Base-by-base conservation (phyloP, 768 basidiomycete species). In the Multifurca ochricompacta region DNA sequence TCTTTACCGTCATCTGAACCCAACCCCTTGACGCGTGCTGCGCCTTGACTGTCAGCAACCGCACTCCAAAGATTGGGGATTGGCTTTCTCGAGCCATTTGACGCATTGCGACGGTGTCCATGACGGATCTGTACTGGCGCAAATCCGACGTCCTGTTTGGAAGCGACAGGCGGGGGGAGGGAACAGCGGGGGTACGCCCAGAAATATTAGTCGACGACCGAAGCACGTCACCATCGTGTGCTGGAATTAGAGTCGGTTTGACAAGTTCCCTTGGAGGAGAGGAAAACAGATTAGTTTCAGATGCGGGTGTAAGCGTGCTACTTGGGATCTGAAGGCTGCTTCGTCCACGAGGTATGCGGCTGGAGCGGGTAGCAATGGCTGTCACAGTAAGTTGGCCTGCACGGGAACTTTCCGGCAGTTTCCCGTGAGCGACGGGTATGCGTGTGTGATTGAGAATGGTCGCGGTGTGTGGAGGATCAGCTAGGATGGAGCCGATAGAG, bases 401-500 rank as follows among this genome's bases (percentile, higher is more conserved):
- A 39, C 36, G 49, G 10, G 43, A 40, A 44, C 32, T 28, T 9
- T 51, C 49, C 6, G 35, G 8, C 9, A 48, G 46, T 9, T 36
- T 41, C 21, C 35, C 46, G 5, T 51, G 13, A 35, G 37, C 32
- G 14, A 59, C 11, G 13, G 51, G 56, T 35, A 61, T 36, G 28
- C 41, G 60, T n/a, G 58, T 61, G 23, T 54, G 57, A 28, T 61
- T 52, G 46, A 59, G 45, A 13, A 59, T 59, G 16, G 46, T 56
- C 21, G 60, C 54, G 13, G 36, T 44, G 31, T 48, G 43, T 4
- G 60, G 58, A 11, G 60, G 60, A 43, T 59, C 60, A 13, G 50
- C 49, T 14, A 56, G 31, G 37, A 59, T 48, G 6, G 58, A 56
- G 27, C 60, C 60, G 14, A 31, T 21, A 9, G 58, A 59, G 19